Evolutionary conservation across 768 basidiomycete genomes (phyloP), one percentile per base, ranked within the genome.

Genomic region (Mycena maculata): DNA sequence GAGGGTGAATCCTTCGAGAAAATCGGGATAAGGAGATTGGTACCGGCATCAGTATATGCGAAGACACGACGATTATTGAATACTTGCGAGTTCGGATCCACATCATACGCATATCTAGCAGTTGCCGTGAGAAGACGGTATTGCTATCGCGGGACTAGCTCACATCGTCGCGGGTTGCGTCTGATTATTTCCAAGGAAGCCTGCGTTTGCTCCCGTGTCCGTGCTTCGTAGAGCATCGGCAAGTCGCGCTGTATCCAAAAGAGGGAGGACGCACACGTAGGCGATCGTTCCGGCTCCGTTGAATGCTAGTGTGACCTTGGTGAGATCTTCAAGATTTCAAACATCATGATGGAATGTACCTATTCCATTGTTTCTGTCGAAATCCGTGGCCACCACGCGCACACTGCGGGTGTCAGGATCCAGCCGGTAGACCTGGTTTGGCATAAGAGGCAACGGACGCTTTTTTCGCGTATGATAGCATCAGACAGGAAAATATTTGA

Each of bases 381-480:
- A 91, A n/a, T 88, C 90, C 68, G 92, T 90, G 3, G 94, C 92
- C 3, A 93, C 90, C 10, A 90, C 89, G 3, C 87, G 85, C 8
- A 94, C 86, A 31, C 85, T 77, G 5, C 90, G 84, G 1, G 89
- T 90, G 2, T 81, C 80, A 11, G 90, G 87, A 73, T 93, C 88
- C 72, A 93, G 88, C 15, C 90, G 85, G 75, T 96, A 95, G 18
- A 94, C 91, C 71, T 94, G 92, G 50, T 85, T 89, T 4, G 91
- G 92, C 55, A 93, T 73, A 48, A 87, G 82, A 9, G 90, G 92
- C 6, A 78, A 69, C 0, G 90, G 87, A 53, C 92, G 87, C n/a
- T n/a, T n/a, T n/a, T n/a, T n/a, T n/a, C n/a, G n/a, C n/a, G n/a
- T n/a, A n/a, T n/a, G n/a, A n/a, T n/a, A n/a, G n/a, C n/a, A n/a